Evolutionary conservation across 2,329 filamentous ascomycete species (phyloP).

Genomic region (Diaporthe aspalathi): DNA sequence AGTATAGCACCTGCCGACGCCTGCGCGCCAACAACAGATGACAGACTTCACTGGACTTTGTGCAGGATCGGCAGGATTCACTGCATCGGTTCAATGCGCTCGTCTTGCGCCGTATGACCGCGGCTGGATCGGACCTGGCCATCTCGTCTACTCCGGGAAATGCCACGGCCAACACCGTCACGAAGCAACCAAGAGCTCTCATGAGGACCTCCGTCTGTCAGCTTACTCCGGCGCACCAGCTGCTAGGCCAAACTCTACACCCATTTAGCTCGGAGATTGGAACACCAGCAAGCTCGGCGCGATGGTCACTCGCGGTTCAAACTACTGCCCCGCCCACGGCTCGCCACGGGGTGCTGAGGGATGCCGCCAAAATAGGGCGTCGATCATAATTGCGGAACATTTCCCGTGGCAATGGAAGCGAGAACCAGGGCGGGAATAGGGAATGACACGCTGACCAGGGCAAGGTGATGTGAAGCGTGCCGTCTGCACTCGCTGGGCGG

Average conservation of each 20-base stretch:
- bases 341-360: constrained; percentile 10
- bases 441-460: constrained; percentile 27
- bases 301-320: constrained; percentile 4
- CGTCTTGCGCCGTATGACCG: neutral
- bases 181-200: constrained; percentile 17
- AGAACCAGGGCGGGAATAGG: constrained; percentile 23
- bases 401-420: constrained; percentile 28
- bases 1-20: neutral
- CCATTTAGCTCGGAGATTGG: constrained; percentile 26
- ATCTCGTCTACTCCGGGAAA: neutral
- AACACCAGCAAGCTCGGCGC: constrained; percentile 25
- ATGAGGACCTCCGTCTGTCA: neutral
- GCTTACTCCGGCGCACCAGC: constrained; percentile 24
- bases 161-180: constrained; percentile 1
- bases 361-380: constrained; percentile 26
- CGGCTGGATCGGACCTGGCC: neutral
- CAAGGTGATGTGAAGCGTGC: neutral
- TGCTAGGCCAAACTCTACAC: constrained; percentile 27
- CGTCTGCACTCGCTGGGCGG: neutral
- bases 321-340: constrained; percentile 27
- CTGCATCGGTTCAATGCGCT: too few relatives aligned
- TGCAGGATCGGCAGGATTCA: neutral
- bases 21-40: constrained; percentile 6
- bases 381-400: constrained; percentile 22
- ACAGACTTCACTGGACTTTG: neutral